Conservation (phyloP, 345 rosid genomes). For the Ceriops decandra region DNA sequence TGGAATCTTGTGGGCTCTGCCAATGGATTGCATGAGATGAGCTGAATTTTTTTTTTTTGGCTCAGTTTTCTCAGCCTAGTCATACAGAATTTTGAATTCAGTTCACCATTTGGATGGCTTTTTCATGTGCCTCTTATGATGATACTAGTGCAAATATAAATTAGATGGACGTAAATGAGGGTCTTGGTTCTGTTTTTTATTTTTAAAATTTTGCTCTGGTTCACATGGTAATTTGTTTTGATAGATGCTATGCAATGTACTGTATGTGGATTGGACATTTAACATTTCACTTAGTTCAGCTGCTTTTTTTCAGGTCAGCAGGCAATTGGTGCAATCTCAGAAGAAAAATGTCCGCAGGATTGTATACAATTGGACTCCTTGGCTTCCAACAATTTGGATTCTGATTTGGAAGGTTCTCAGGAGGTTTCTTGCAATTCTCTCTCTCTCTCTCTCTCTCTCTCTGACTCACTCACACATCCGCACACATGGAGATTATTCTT, state of each 20-base stretch:
- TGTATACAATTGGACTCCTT: constrained; percentile 31
- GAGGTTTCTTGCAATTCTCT: constrained; percentile 25
- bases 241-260: too few relatives aligned
- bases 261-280: not conserved
- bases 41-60: too few relatives aligned
- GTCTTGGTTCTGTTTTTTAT: not conserved
- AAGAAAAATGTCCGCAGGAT: constrained; percentile 39
- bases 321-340: constrained; percentile 30
- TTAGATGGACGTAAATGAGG: not conserved
- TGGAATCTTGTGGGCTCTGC: too few relatives aligned
- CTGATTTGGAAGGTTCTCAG: constrained; percentile 41
- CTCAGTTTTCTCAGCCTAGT: too few relatives aligned
- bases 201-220: not conserved
- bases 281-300: constrained; percentile 7
- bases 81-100: not conserved
- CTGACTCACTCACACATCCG: not conserved
- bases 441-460: not conserved
- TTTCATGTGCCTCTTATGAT: not conserved
- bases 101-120: not conserved
- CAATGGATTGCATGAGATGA: too few relatives aligned
- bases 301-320: constrained; percentile 34
- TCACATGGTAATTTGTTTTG: not conserved
- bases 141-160: not conserved
- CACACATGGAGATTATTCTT: too few relatives aligned
- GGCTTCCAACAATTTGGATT: constrained; percentile 40